Percentiles rank a stretch among this genome's conserved stretches.
phyloP scores from a whole-genome alignment of 345 rosid species.

The Xanthoceras sorbifolium region DNA sequence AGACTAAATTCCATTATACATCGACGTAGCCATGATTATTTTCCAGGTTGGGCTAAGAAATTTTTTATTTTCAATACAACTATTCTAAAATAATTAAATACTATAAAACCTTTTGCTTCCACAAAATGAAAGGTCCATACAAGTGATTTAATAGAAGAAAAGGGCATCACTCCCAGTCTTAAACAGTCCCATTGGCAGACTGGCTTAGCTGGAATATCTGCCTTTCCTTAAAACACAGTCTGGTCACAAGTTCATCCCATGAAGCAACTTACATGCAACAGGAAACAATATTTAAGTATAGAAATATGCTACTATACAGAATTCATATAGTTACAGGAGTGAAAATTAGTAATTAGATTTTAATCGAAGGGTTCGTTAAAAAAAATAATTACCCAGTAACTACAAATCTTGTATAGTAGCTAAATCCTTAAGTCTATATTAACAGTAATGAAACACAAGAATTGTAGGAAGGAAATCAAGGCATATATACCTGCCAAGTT shows the following conservation, averaged over 20 bases:
- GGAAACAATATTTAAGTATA: not conserved
- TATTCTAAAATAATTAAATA: too few species aligned
- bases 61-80: not conserved
- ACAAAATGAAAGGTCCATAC: not conserved
- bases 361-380: too few species aligned
- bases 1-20: not conserved
- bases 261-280: not conserved
- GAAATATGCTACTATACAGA: too few species aligned
- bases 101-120: not conserved
- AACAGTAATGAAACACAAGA: too few species aligned
- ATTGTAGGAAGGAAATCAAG: too few species aligned
- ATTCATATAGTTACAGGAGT: too few species aligned
- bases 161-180: not conserved
- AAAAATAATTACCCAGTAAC: too few species aligned
- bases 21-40: not conserved
- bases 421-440: not conserved
- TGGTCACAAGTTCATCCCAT: not conserved
- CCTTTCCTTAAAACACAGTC: not conserved
- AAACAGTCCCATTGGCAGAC: not conserved
- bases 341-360: too few species aligned
- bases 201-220: not conserved
- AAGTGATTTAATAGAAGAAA: not conserved
- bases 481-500: conserved; percentile 50
- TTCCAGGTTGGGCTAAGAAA: not conserved
- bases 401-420: too few species aligned